phyloP scores from a whole-genome alignment of 768 basidiomycete species.

The Vararia minispora region DNA sequence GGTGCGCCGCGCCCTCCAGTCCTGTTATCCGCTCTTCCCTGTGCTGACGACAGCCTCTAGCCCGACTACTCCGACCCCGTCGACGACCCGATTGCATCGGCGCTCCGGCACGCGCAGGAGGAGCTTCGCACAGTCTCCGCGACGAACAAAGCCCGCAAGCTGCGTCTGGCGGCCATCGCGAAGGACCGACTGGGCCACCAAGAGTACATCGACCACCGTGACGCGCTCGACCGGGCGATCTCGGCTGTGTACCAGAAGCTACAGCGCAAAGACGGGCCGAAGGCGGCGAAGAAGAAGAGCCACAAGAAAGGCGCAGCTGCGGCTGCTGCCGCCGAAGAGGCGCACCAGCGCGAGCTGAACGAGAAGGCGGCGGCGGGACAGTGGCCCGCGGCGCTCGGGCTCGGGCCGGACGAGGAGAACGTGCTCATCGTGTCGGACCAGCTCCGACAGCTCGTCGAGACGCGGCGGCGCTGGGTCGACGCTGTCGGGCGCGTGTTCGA shows the following conservation, averaged over 20 bases:
- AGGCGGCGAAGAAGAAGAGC: constrained; percentile 66
- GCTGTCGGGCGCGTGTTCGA: constrained; percentile 67
- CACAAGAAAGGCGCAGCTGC: constrained; percentile 27
- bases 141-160: constrained; percentile 76
- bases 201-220: constrained; percentile 80
- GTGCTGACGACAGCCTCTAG: constrained; percentile 25
- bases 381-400: constrained; percentile 60
- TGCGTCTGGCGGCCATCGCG: constrained; percentile 61
- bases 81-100: constrained; percentile 90
- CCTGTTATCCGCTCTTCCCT: constrained; percentile 1
- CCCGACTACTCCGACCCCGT: constrained; percentile 69
- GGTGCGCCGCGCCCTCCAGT: constrained; percentile 35
- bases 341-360: not conserved
- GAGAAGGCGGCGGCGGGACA: constrained; percentile 35
- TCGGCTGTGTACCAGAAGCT: constrained; percentile 62
- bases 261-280: constrained; percentile 71
- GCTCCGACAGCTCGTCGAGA: constrained; percentile 61
- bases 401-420: constrained; percentile 59
- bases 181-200: constrained; percentile 84
- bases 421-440: constrained; percentile 53
- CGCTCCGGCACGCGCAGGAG: constrained; percentile 79
- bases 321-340: constrained; percentile 13
- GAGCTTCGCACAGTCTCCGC: constrained; percentile 68
- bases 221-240: constrained; percentile 82
- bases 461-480: constrained; percentile 70